Conservation (phyloP, 805 yeast species). For the Teunomyces lycoperdinae region DNA sequence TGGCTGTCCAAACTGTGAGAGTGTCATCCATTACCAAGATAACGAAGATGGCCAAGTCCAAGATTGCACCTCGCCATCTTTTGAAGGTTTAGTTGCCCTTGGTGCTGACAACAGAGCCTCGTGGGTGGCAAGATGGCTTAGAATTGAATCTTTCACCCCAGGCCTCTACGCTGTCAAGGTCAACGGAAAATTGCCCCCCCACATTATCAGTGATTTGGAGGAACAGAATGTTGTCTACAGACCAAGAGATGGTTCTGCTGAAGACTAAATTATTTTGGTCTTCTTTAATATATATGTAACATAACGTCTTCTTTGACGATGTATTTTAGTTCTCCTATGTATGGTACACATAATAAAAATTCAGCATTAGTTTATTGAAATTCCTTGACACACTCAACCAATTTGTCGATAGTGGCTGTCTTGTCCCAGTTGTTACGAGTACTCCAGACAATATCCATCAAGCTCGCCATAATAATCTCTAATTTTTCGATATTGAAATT, state of each 20-base stretch:
- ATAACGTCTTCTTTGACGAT: conserved; percentile 1
- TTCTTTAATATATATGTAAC: not conserved
- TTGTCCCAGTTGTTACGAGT: conserved; percentile 53
- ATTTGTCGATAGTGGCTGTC: conserved; percentile 30
- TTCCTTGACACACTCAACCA: conserved; percentile 17
- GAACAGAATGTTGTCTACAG: conserved; percentile 79
- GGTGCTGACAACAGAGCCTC: conserved; percentile 76
- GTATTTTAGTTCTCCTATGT: conserved; percentile 4
- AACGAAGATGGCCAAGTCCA: conserved; percentile 81
- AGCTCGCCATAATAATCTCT: conserved; percentile 51
- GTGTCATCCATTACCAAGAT: conserved; percentile 70
- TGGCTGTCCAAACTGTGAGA: conserved; percentile 97
- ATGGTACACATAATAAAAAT: conserved; percentile 2
- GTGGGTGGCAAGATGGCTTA: conserved; percentile 96
- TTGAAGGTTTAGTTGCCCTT: conserved; percentile 91
- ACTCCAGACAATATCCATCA: conserved; percentile 73
- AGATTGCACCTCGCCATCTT: conserved; percentile 94
- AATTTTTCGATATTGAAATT: conserved; percentile 35
- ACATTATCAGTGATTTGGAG: conserved; percentile 69
- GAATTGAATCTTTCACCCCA: conserved; percentile 83
- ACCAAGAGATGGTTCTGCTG: conserved; percentile 91
- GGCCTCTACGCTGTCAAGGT: conserved; percentile 94
- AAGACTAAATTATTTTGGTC: conserved; percentile 38
- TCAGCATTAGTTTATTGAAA: not conserved
- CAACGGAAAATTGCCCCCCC: conserved; percentile 87